Conservation (phyloP, 116 monocot species). For the Posidonia oceanica region DNA sequence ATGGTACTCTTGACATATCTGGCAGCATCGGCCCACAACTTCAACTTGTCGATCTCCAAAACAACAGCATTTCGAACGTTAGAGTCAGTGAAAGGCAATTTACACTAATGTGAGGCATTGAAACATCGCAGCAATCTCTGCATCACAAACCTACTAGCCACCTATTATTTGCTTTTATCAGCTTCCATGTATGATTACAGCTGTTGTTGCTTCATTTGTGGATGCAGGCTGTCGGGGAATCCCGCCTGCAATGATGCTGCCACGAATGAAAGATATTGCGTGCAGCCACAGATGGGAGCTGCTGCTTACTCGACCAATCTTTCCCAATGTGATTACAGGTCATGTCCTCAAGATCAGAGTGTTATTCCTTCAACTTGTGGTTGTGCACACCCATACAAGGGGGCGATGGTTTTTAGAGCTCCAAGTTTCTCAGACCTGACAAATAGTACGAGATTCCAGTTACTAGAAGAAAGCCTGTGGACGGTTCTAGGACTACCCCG, state of each 20-base stretch:
- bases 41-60: conserved; percentile 45
- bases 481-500: conserved; percentile 17
- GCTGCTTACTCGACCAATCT: conserved; percentile 44
- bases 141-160: background rate
- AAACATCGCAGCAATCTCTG: background rate
- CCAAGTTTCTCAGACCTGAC: conserved; percentile 57
- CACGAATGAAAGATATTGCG: conserved; percentile 33
- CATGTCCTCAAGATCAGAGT: conserved; percentile 23
- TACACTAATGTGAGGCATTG: conserved; percentile 42
- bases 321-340: conserved; percentile 19
- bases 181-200: background rate
- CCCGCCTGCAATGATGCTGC: conserved; percentile 40
- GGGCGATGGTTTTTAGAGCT: conserved; percentile 60
- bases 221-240: conserved; percentile 76
- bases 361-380: conserved; percentile 34
- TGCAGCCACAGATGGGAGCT: conserved; percentile 7
- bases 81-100: conserved; percentile 13
- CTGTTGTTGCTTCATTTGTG: background rate
- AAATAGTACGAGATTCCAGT: conserved; percentile 32
- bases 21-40: conserved; percentile 36
- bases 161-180: too few species aligned
- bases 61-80: conserved; percentile 29
- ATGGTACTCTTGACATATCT: conserved; percentile 55
- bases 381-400: conserved; percentile 55
- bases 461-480: conserved; percentile 42